Evolutionary conservation across 2,329 filamentous ascomycete species (phyloP), one percentile per base, ranked within the genome.

Genomic region (Colletotrichum orchidophilum): DNA sequence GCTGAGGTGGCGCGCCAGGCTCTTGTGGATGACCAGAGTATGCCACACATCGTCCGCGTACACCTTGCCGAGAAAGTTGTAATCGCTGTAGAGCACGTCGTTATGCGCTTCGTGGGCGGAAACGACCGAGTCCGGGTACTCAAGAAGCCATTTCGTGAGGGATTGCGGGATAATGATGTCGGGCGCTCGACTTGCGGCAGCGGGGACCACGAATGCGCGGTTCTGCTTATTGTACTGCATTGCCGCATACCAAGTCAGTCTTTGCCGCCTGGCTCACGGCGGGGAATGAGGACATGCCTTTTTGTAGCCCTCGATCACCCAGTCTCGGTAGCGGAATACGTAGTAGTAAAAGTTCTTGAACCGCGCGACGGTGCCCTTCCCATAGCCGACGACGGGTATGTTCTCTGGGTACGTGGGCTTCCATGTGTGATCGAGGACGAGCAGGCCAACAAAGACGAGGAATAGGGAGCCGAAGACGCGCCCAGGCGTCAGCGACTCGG

Each of bases 111-210:
- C 76, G 60, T 81, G 76, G 0, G 83, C 78, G 1, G 83, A 85
- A 31, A 86, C 76, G 2, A 83, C 74, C 31, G 76, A 74, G 66
- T 86, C 85, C n/a, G 85, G 84, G 73, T 84, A 81, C 52, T 85
- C 83, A 69, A 86, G 80, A 75, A 86, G 80, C 85, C 85, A 87
- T 9, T 77, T 75, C 9, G 83, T 81, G 74, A 85, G 82, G 0
- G 80, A 81, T 3, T 77, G 79, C 2, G 85, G 85, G 4, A 87
- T 76, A 60, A 87, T 80, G 49, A 87, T 81, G 54, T 86, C 84
- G 26, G 81, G 78, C 1, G 82, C 79, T 2, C 82, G 79, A 8
- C 81, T 81, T 1, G 84, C 79, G 4, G 82, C 79, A 0, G 82
- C 79, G 1, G 84, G 84, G 0, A 83, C 78, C 15, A 85, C 78